Conservation (phyloP, 2,329 filamentous ascomycete genomes). For the Epicoccum sorghinum region DNA sequence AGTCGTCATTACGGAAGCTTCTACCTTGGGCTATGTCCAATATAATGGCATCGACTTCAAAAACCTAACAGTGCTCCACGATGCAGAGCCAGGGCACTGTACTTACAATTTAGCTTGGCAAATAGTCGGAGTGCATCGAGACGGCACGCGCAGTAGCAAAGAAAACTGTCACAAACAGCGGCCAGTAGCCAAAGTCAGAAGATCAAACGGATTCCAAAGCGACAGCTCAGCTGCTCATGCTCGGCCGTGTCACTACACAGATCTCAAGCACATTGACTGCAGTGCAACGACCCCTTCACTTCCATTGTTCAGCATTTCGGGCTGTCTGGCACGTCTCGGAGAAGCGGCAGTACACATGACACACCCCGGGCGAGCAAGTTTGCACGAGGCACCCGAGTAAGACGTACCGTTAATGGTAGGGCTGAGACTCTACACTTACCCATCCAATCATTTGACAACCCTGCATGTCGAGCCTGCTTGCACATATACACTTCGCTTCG, state of each 20-base stretch:
- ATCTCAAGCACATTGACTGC: neutral
- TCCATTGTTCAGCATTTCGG: neutral
- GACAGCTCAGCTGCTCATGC: neutral
- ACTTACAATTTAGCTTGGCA: too few relatives aligned
- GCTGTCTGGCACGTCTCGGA: neutral
- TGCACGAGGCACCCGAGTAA: conserved; percentile 9
- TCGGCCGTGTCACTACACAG: neutral
- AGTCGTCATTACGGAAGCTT: too few relatives aligned
- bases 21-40: too few relatives aligned
- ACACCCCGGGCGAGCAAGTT: neutral
- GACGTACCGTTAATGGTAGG: conserved; percentile 12
- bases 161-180: neutral
- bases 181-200: neutral
- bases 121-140: neutral
- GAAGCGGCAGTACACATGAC: conserved; percentile 9
- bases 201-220: neutral
- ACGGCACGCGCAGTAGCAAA: neutral
- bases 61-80: too few relatives aligned
- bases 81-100: too few relatives aligned
- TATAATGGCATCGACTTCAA: too few relatives aligned
- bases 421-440: conserved; percentile 12
- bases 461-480: neutral
- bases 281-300: neutral
- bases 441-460: neutral
- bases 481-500: conserved; percentile 11